Percentiles rank a stretch among this genome's conserved stretches.
phyloP scores from a whole-genome alignment of 768 basidiomycete species.

The Boletus rex-veris region DNA sequence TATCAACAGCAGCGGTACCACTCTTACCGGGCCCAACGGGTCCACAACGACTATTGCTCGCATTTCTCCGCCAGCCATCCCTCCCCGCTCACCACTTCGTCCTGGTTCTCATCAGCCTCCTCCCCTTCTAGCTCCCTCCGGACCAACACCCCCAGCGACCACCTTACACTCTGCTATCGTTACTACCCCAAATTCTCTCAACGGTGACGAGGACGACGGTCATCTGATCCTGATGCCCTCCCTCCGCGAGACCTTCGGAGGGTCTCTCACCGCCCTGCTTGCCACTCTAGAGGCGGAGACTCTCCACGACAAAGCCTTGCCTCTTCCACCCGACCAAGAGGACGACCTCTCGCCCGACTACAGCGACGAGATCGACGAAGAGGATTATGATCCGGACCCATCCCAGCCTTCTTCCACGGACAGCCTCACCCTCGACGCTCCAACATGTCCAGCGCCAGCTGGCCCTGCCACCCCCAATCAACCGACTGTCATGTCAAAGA shows the following conservation, averaged over 20 bases:
- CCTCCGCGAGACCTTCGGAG: slow-evolving; percentile 31
- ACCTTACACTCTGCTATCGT: neutral
- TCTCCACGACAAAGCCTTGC: slow-evolving; percentile 31
- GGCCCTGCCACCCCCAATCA: slow-evolving; percentile 27
- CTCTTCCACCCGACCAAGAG: slow-evolving; percentile 28
- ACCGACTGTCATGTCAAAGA: slow-evolving; percentile 51
- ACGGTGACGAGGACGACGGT: slow-evolving; percentile 14
- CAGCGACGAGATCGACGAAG: slow-evolving; percentile 24
- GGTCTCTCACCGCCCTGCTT: slow-evolving; percentile 30
- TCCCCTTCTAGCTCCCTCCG: slow-evolving; percentile 9
- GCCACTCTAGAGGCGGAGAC: slow-evolving; percentile 30
- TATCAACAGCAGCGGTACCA: slow-evolving; percentile 8
- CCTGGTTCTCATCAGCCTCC: slow-evolving; percentile 21
- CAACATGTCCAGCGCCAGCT: slow-evolving; percentile 3
- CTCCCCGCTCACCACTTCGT: slow-evolving; percentile 32
- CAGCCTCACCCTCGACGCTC: slow-evolving; percentile 21
- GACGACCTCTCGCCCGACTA: slow-evolving; percentile 20
- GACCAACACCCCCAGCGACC: slow-evolving; percentile 9
- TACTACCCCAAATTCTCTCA: neutral
- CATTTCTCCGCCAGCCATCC: slow-evolving; percentile 22
- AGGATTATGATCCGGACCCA: slow-evolving; percentile 26
- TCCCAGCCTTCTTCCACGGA: slow-evolving; percentile 27
- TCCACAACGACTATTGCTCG: neutral
- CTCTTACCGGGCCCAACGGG: slow-evolving; percentile 9
- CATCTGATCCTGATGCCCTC: slow-evolving; percentile 27